Conservation (phyloP, 441 rosid genomes). For the Pelargonium australe region DNA sequence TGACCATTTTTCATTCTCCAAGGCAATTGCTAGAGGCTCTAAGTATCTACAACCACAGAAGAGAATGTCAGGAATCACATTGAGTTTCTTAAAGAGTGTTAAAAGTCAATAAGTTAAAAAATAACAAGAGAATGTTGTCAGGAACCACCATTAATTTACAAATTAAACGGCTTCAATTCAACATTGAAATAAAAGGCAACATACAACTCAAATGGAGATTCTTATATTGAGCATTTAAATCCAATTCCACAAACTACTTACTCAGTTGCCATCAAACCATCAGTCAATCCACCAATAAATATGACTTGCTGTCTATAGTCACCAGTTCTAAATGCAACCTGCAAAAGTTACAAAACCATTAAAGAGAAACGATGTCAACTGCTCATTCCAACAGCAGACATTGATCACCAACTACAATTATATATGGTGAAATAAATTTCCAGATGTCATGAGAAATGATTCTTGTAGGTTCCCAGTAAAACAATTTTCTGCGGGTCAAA, state of each 20-base stretch:
- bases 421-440: too few species aligned
- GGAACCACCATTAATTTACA: too few species aligned
- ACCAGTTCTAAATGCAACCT: slow-evolving; percentile 94
- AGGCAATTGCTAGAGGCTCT: slow-evolving; percentile 85
- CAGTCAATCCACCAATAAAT: slow-evolving; percentile 83
- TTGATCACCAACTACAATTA: not conserved
- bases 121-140: too few species aligned
- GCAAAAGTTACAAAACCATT: slow-evolving; percentile 11
- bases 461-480: too few species aligned
- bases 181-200: not conserved
- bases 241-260: slow-evolving; percentile 35
- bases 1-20: slow-evolving; percentile 92
- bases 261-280: slow-evolving; percentile 88
- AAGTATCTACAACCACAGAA: slow-evolving; percentile 49
- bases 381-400: not conserved
- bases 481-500: too few species aligned
- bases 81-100: slow-evolving; percentile 1
- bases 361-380: slow-evolving; percentile 1
- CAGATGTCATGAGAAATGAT: too few species aligned
- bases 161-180: not conserved
- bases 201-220: not conserved
- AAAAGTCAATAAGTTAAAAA: slow-evolving; percentile 1
- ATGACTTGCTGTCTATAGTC: slow-evolving; percentile 82
- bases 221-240: not conserved
- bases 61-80: not conserved